Percentiles rank a stretch among this genome's conserved stretches.
These are phyloP conservation scores for Wickerhamiella domercqiae DNA, from an alignment of 805 yeast genomes.

Conservation along the genomic window DNA sequence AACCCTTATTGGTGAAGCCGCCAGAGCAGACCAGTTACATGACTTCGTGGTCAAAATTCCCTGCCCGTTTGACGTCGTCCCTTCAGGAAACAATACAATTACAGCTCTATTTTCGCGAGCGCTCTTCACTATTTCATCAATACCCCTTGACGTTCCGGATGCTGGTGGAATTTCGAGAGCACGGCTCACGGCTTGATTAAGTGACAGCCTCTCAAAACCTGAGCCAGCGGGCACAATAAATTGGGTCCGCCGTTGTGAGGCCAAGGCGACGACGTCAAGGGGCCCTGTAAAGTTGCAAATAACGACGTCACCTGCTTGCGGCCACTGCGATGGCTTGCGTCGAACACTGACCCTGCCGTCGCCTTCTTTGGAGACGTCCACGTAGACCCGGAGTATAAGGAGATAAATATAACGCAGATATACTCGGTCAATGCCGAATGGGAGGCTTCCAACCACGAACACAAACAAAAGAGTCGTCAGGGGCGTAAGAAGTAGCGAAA, in stretches of 20 bases:
- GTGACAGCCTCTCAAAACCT: slow-evolving; percentile 19
- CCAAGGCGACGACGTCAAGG: slow-evolving; percentile 33
- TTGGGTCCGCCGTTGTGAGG: slow-evolving; percentile 11
- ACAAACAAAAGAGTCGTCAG: slow-evolving; percentile 36
- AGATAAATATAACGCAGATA: slow-evolving; percentile 8
- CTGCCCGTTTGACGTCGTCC: slow-evolving; percentile 74
- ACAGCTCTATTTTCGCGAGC: slow-evolving; percentile 28
- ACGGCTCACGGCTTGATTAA: slow-evolving; percentile 10
- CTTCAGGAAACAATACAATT: slow-evolving; percentile 54
- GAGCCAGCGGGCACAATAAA: slow-evolving; percentile 29
- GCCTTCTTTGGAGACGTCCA: slow-evolving; percentile 33
- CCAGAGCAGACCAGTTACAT: slow-evolving; percentile 15
- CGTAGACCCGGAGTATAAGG: slow-evolving; percentile 12
- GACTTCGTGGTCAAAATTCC: slow-evolving; percentile 45
- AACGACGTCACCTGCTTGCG: slow-evolving; percentile 31
- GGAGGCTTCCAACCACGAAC: slow-evolving; percentile 6
- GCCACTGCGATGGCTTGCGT: slow-evolving; percentile 9
- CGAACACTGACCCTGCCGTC: slow-evolving; percentile 28
- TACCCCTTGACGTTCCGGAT: slow-evolving; percentile 3
- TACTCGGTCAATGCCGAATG: slow-evolving; percentile 5
- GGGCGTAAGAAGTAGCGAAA: slow-evolving; percentile 66
- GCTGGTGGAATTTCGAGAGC: slow-evolving; percentile 12
- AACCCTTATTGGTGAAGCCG: slow-evolving; percentile 6
- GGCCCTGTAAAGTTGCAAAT: slow-evolving; percentile 48
- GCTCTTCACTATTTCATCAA: slow-evolving; percentile 10